Evolutionary conservation across 2,329 filamentous ascomycete genomes (phyloP).

Genomic region (Colletotrichum lini): DNA sequence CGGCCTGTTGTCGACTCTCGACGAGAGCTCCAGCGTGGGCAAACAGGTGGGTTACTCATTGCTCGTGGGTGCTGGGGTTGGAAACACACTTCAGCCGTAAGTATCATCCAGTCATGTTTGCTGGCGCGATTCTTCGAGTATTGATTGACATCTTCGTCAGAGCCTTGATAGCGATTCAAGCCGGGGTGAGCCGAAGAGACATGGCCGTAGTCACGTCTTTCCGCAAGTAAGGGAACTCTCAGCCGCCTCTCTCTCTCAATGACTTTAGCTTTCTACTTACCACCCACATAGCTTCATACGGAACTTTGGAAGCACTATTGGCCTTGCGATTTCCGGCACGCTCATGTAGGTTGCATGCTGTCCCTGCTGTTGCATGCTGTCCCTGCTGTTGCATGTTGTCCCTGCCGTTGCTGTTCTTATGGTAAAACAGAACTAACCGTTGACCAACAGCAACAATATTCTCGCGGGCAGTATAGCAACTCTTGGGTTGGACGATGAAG

Average conservation of each 20-base stretch:
- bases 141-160: slow-evolving; percentile 45
- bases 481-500: slow-evolving; percentile 45
- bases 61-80: slow-evolving; percentile 66
- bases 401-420: neutral
- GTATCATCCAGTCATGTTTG: slow-evolving; percentile 34
- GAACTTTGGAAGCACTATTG: slow-evolving; percentile 57
- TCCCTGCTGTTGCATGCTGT: neutral
- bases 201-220: slow-evolving; percentile 62
- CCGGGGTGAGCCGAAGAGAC: slow-evolving; percentile 65
- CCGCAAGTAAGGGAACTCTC: slow-evolving; percentile 52
- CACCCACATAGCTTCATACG: slow-evolving; percentile 53
- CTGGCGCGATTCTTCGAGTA: neutral
- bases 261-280: accelerated
- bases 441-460: slow-evolving; percentile 54
- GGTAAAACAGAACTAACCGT: neutral
- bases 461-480: slow-evolving; percentile 49
- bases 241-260: neutral
- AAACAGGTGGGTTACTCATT: slow-evolving; percentile 70
- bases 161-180: slow-evolving; percentile 68
- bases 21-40: slow-evolving; percentile 61
- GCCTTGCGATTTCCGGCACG: slow-evolving; percentile 57
- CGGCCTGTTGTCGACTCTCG: slow-evolving; percentile 66
- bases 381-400: slow-evolving; percentile 17
- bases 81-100: slow-evolving; percentile 66
- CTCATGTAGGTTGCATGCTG: slow-evolving; percentile 49